Evolutionary conservation across 331 rosid genomes (phyloP).

Genomic region (Cucumis variabilis): DNA sequence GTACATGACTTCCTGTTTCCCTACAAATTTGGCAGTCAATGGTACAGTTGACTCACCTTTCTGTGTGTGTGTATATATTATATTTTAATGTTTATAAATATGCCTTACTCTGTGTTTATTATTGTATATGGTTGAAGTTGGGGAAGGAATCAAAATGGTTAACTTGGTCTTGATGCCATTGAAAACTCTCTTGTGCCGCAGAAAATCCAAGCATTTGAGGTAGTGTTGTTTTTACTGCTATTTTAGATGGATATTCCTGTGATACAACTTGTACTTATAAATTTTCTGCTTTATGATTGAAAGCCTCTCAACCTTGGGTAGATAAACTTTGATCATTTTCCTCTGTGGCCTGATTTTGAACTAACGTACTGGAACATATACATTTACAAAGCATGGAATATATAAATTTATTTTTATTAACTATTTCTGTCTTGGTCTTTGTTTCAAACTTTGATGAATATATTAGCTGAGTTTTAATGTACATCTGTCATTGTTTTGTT

Average conservation of each 20-base stretch:
- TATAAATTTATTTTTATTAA: not conserved
- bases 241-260: conserved; percentile 29
- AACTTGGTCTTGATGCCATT: conserved; percentile 89
- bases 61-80: not conserved
- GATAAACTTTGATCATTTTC: conserved; percentile 4
- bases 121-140: conserved; percentile 60
- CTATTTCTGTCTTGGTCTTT: too few relatives aligned
- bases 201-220: conserved; percentile 81
- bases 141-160: conserved; percentile 97
- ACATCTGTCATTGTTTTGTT: not conserved
- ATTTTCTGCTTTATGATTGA: not conserved
- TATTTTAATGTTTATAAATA: not conserved
- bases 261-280: not conserved
- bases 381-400: not conserved
- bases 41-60: too few relatives aligned
- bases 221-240: conserved; percentile 34
- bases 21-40: too few relatives aligned
- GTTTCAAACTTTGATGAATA: too few relatives aligned
- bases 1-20: too few relatives aligned
- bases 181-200: conserved; percentile 91
- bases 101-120: conserved; percentile 23
- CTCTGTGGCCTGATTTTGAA: not conserved
- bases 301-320: not conserved
- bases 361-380: not conserved
- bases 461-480: not conserved